A percentile compares a stretch with the other conserved stretches of the same genome.
Evolutionary conservation across 306 rosid species (phyloP).

Genomic region (Comarum palustre): DNA sequence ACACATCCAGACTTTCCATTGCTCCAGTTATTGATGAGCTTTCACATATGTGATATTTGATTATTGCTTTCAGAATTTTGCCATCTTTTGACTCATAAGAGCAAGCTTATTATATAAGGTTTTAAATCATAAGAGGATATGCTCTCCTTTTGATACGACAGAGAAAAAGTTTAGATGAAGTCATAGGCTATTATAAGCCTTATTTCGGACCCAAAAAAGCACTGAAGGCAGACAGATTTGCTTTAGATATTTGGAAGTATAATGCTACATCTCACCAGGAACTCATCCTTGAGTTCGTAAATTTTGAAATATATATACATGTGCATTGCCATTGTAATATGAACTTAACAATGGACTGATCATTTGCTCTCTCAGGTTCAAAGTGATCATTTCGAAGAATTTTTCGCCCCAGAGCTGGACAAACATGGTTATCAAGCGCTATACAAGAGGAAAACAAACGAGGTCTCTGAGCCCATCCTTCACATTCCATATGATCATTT

Average conservation of each 20-base stretch:
- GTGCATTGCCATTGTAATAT: not conserved
- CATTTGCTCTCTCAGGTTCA: slow-evolving; percentile 61
- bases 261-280: not conserved
- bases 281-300: not conserved
- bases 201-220: not conserved
- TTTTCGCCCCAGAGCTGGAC: slow-evolving; percentile 85
- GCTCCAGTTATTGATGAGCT: slow-evolving; percentile 10
- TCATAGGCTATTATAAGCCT: not conserved
- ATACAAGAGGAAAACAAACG: slow-evolving; percentile 83
- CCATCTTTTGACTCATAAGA: not conserved
- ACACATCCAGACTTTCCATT: slow-evolving; percentile 16
- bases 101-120: not conserved
- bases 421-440: slow-evolving; percentile 89
- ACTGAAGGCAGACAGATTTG: not conserved
- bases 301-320: not conserved
- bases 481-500: not conserved
- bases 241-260: not conserved
- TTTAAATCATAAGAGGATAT: not conserved
- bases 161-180: not conserved
- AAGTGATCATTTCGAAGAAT: slow-evolving; percentile 83
- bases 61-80: not conserved
- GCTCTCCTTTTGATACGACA: not conserved
- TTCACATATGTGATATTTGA: slow-evolving; percentile 18
- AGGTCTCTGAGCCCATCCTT: slow-evolving; percentile 47
- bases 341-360: not conserved